Evolutionary conservation across 106 monocot species (phyloP).

Genomic region (Narthecium ossifragum): DNA sequence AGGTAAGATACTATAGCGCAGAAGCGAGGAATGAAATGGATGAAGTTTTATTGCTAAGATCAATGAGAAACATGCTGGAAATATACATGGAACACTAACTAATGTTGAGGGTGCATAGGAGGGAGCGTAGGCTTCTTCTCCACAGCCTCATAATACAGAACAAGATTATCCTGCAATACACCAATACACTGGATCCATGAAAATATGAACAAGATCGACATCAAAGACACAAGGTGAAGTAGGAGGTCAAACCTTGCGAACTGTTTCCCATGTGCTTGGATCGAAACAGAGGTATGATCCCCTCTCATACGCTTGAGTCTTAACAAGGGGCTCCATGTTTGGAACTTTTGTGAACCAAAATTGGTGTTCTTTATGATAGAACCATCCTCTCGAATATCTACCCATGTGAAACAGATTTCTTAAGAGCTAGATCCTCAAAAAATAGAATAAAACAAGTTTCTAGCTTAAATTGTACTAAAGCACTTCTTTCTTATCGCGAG

Average conservation of each 20-base stretch:
- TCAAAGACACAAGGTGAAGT: neutral
- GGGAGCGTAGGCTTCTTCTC: slow-evolving; percentile 77
- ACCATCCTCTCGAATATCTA: slow-evolving; percentile 67
- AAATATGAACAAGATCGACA: slow-evolving; percentile 6
- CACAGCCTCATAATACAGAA: slow-evolving; percentile 53
- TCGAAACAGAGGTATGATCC: slow-evolving; percentile 77
- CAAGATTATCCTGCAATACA: slow-evolving; percentile 75
- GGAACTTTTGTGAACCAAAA: slow-evolving; percentile 70
- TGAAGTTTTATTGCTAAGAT: neutral
- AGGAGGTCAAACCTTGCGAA: slow-evolving; percentile 55
- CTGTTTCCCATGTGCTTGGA: slow-evolving; percentile 63
- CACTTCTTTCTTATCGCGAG: neutral
- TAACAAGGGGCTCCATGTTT: slow-evolving; percentile 66
- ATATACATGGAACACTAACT: slow-evolving; percentile 1
- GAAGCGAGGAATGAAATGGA: neutral
- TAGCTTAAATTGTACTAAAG: neutral
- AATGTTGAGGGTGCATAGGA: slow-evolving; percentile 23
- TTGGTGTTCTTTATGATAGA: slow-evolving; percentile 70
- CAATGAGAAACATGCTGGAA: neutral
- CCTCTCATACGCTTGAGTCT: slow-evolving; percentile 69
- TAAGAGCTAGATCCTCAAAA: neutral
- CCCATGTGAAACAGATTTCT: neutral
- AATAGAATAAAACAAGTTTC: neutral
- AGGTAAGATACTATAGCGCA: too few species aligned
- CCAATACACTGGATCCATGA: neutral